Percentiles rank a stretch among this genome's conserved stretches.
Conservation (phyloP, 805 yeast genomes). For the Yarrowia bubula region DNA sequence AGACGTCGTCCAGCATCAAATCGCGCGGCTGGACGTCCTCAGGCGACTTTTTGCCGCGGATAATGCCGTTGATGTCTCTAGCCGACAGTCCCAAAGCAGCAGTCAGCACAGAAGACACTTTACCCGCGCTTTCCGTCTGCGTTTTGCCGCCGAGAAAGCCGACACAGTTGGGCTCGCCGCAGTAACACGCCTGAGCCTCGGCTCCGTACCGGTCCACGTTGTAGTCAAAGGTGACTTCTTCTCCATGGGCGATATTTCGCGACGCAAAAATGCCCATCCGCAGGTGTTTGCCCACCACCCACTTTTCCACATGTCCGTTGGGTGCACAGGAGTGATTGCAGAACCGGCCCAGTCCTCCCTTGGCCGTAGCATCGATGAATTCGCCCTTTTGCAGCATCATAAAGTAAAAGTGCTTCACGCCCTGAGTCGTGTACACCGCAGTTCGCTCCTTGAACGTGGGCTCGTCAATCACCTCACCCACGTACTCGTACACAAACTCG, state of each 20-base stretch:
- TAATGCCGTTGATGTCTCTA: conserved; percentile 58
- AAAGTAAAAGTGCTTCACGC: conserved; percentile 81
- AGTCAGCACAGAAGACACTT: conserved; percentile 77
- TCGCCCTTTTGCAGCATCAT: conserved; percentile 94
- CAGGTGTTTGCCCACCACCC: conserved; percentile 90
- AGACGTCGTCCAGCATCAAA: conserved; percentile 57
- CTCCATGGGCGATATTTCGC: conserved; percentile 67
- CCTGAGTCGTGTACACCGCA: conserved; percentile 66
- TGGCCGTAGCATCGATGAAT: conserved; percentile 89
- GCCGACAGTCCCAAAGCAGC: conserved; percentile 75
- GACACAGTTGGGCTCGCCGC: conserved; percentile 89
- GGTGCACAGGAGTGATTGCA: conserved; percentile 96
- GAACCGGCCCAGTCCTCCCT: conserved; percentile 86
- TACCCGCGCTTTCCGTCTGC: conserved; percentile 85
- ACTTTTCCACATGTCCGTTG: conserved; percentile 90
- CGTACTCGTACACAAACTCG: conserved; percentile 84
- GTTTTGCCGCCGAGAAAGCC: conserved; percentile 96
- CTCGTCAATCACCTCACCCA: conserved; percentile 91
- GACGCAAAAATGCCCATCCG: conserved; percentile 95
- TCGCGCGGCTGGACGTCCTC: conserved; percentile 49
- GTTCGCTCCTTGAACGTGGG: conserved; percentile 68
- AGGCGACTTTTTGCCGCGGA: conserved; percentile 47
- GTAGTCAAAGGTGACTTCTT: conserved; percentile 88
- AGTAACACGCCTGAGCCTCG: conserved; percentile 87
- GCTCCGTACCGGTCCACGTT: conserved; percentile 97